Evolutionary conservation across 768 basidiomycete species (phyloP).

Genomic region (Serendipita vermifera): DNA sequence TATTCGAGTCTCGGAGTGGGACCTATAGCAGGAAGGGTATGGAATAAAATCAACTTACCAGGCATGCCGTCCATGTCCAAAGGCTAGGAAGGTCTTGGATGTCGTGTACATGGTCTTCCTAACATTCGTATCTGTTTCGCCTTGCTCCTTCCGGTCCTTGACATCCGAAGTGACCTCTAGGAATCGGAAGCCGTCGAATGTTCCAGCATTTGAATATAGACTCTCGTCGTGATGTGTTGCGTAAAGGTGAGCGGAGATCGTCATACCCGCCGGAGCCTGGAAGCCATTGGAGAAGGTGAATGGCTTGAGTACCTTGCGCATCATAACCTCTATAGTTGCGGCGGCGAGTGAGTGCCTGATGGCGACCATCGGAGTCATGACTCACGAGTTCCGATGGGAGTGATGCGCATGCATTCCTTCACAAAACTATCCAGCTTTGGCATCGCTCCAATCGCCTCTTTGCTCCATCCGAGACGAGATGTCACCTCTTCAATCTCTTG

Average conservation of each 20-base stretch:
- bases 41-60: constrained; percentile 12
- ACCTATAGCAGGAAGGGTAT: too few relatives aligned
- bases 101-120: constrained; percentile 26
- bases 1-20: too few relatives aligned
- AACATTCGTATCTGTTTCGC: constrained; percentile 20
- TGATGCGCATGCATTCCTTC: constrained; percentile 21
- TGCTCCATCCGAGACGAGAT: constrained; percentile 18
- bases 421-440: constrained; percentile 27
- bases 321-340: constrained; percentile 19
- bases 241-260: constrained; percentile 15
- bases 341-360: neutral
- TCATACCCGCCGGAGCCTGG: constrained; percentile 18
- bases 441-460: constrained; percentile 23
- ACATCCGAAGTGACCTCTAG: constrained; percentile 25
- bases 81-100: constrained; percentile 24
- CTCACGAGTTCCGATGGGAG: constrained; percentile 19
- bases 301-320: constrained; percentile 22
- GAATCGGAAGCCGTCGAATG: constrained; percentile 39
- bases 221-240: constrained; percentile 10
- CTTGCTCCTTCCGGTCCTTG: constrained; percentile 20
- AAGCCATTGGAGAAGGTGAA: constrained; percentile 28
- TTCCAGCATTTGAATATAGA: constrained; percentile 2
- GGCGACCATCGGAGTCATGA: neutral
- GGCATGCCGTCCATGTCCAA: constrained; percentile 30
- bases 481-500: constrained; percentile 29